Percentiles rank a stretch among this genome's conserved stretches.
These are phyloP conservation scores for Auricularia sp. DNA, from an alignment of 768 basidiomycete genomes.

Conservation along the genomic window DNA sequence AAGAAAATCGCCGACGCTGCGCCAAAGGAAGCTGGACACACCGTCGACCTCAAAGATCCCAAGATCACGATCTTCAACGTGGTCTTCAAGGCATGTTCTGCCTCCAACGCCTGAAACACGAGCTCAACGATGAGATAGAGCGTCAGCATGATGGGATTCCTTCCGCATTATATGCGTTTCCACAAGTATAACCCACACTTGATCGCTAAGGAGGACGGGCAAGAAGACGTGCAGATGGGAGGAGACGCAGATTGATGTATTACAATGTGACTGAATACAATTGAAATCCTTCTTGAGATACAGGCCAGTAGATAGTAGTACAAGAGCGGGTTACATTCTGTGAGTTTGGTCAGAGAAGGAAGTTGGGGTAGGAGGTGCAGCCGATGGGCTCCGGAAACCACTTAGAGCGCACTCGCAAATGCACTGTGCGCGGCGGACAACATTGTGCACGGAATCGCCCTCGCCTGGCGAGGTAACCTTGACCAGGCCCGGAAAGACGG, in stretches of 20 bases:
- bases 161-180: background rate
- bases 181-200: background rate
- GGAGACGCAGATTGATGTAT: no score
- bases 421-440: constrained; percentile 77
- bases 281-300: no score
- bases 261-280: no score
- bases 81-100: constrained; percentile 58
- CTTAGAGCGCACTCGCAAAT: constrained; percentile 73
- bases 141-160: background rate
- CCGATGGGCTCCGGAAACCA: background rate
- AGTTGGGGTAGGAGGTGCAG: background rate
- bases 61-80: constrained; percentile 70
- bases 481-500: constrained; percentile 80
- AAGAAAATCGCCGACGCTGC: constrained; percentile 62
- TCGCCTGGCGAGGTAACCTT: constrained; percentile 50
- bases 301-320: no score
- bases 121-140: background rate
- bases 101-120: background rate
- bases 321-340: no score
- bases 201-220: background rate
- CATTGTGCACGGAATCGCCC: constrained; percentile 33
- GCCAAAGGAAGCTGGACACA: constrained; percentile 43
- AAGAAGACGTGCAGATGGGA: background rate
- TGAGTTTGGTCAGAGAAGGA: background rate
- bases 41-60: constrained; percentile 58